phyloP scores from a whole-genome alignment of 1,284 basidiomycete species.

The Rhodotorula mucilaginosa region DNA sequence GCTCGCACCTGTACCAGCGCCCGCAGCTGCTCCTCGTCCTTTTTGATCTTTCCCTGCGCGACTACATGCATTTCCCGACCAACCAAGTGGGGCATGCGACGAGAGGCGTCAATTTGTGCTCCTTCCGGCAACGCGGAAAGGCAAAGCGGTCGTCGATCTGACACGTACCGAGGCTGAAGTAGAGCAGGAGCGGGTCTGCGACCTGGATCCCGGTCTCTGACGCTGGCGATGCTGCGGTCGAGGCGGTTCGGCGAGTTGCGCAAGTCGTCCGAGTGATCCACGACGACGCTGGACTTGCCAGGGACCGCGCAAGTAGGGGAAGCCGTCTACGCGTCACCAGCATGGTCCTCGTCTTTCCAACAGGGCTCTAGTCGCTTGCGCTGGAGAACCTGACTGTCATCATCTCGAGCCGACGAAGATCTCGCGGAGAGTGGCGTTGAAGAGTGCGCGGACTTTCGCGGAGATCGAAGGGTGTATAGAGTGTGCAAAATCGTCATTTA shows the following conservation, averaged over 20 bases:
- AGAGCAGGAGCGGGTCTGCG: constrained; percentile 9
- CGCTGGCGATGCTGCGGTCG: constrained; percentile 6
- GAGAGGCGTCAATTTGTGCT: neutral
- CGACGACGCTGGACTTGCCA: neutral
- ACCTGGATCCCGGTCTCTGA: constrained; percentile 1
- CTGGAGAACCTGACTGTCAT: no score
- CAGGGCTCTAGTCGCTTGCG: no score
- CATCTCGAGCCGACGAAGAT: no score
- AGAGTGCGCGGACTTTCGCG: no score
- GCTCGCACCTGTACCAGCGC: constrained; percentile 60
- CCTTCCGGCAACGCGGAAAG: no score
- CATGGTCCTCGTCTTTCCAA: neutral
- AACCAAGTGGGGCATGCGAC: constrained; percentile 46
- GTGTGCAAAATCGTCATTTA: no score
- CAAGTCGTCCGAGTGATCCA: neutral
- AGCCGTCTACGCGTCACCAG: neutral
- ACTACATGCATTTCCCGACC: constrained; percentile 53
- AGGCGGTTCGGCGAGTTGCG: neutral
- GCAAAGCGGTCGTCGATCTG: fast-evolving
- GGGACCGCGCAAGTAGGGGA: neutral
- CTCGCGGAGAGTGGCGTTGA: no score
- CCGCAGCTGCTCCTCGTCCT: constrained; percentile 65
- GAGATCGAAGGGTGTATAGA: no score
- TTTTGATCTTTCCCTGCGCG: constrained; percentile 57
- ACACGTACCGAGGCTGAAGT: constrained; percentile 2